These are phyloP conservation scores for Tilletia setariae DNA, from an alignment of 1,284 basidiomycete genomes.

Conservation along the genomic window DNA sequence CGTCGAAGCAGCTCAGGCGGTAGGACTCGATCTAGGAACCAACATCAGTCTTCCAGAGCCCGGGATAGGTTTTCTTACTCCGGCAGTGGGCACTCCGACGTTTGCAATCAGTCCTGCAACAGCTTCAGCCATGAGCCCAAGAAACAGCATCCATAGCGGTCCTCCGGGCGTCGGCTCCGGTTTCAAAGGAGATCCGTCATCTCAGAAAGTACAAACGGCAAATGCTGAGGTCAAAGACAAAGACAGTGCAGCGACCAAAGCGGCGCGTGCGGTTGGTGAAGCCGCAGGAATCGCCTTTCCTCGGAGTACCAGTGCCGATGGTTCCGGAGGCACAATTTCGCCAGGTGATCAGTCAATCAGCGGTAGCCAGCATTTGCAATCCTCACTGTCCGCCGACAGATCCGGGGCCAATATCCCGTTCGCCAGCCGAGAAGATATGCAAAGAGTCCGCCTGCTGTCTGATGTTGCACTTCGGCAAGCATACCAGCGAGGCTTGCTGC, in stretches of 20 bases:
- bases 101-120: slow-evolving; percentile 8
- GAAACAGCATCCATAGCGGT: not conserved
- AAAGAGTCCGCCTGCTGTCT: not conserved
- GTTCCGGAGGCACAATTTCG: too few relatives aligned
- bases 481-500: not conserved
- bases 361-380: too few relatives aligned
- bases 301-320: not conserved
- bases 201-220: too few relatives aligned
- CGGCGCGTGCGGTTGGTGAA: slow-evolving; percentile 4
- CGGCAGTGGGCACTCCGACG: slow-evolving; percentile 4
- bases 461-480: slow-evolving; percentile 11
- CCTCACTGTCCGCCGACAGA: not conserved
- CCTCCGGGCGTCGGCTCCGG: not conserved
- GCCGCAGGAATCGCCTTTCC: slow-evolving; percentile 10
- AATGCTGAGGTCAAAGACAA: slow-evolving; percentile 17
- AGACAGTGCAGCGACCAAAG: slow-evolving; percentile 10
- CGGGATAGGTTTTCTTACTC: not conserved
- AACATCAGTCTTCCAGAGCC: not conserved
- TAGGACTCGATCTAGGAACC: not conserved
- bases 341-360: too few relatives aligned
- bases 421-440: slow-evolving; percentile 9
- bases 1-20: slow-evolving; percentile 8
- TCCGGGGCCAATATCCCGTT: not conserved
- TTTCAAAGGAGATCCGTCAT: too few relatives aligned
- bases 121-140: not conserved